Evolutionary conservation across 2,329 filamentous ascomycete genomes (phyloP), one percentile per base, ranked within the genome.

Genomic region (Bipolaris gigantea): DNA sequence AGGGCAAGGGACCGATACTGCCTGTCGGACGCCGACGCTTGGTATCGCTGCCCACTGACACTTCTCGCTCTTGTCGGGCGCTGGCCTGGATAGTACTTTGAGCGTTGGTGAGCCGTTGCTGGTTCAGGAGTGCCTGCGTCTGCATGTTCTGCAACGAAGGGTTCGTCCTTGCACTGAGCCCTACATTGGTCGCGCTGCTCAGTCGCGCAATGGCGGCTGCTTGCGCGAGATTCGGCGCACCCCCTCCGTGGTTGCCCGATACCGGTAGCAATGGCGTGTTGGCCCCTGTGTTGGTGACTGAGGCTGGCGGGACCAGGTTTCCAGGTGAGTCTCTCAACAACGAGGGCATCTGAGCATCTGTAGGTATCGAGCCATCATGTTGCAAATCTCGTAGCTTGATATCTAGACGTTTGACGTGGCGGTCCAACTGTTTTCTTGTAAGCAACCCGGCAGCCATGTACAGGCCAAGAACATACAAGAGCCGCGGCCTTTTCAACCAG

Each of bases 401-500:
- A 56, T 88, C 85, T 5, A 88, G 74, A 50, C 80, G 80, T 70
- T 85, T 87, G 59, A 87, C 80, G 56, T 87, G 83, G 0, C 85
- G 81, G 61, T 88, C 85, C 18, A 87, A 76, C 62, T 79, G 42
- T 35, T 8, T 16, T 13, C 10, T 38, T 11, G 55, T 70, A 36
- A 71, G 61, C 13, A 50, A 58, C 34, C 11, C 15, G 5, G 9
- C 9, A 23, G 16, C 6, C 7, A 44, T 25, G 4, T 27, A 21
- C 42, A 43, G 11, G 27, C 3, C 2, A 36, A 9, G 3, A 19
- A 64, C 69, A 23, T 89, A 89, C 70, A 83, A 86, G 70, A 77
- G 83, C 69, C 77, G 82, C 62, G 80, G 79, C 75, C 73, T 89
- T 91, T 59, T 87, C 81, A 4, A 85, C 82, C 27, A 94, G 76